Base-by-base conservation (phyloP, 2,329 filamentous ascomycete genomes). In the Fusarium sp. region DNA sequence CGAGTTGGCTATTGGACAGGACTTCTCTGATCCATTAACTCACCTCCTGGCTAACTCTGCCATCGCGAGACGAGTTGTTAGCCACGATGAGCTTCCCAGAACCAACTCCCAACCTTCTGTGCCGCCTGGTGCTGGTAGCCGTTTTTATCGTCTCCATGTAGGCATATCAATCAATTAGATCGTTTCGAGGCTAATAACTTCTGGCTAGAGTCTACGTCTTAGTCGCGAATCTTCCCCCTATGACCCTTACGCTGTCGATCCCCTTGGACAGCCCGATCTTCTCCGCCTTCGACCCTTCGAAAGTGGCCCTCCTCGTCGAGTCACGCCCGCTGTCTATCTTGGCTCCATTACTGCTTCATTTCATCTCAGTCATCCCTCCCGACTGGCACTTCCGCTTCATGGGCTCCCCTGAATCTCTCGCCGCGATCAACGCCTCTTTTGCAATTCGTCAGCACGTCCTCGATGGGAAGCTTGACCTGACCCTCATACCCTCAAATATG, bases 321-420 rank as follows among this genome's bases (percentile, higher is more conserved):
- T 84, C 84, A 76, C 84, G 87, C 1, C 73, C 83, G 2, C 80
- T 82, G 37, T 81, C 86, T 4, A 78, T 84, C 65, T 82, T 89
- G 43, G 86, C 85, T 4, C 86, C 87, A 2, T 79, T 88, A 40
- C 79, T 88, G 76, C 80, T 88, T 27, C 87, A 89, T 74, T 87
- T 88, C 78, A 88, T 88, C 68, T 80, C 84, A 5, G 85, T 88
- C 18, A 83, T 89, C 2, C 87, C 87, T 6, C 83, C 85, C 2
- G 86, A 88, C 78, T 89, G 87, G 87, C 83, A 82, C 31, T 87
- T 88, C 78, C 82, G 83, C 41, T 88, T 88, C 80, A 86, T 88
- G 82, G 86, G 87, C 57, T 86, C 84, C 13, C 31, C 75, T 23
- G 80, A 82, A 53, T 85, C 83, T 8, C 82, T 88, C 30, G 77